phyloP scores from a whole-genome alignment of 345 rosid species.

The Lumnitzera littorea region DNA sequence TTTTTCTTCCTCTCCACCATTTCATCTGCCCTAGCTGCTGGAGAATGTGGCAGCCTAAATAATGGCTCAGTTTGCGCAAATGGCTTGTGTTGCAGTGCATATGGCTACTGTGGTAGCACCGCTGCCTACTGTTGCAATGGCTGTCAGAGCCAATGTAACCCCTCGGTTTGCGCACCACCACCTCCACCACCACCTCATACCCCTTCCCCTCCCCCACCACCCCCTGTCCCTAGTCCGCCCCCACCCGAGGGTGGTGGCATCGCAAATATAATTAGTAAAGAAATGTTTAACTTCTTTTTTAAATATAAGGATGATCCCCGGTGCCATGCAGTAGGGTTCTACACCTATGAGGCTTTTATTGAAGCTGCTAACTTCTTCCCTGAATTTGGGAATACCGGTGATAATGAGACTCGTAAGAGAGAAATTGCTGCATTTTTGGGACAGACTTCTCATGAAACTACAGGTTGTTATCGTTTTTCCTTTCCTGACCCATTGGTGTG shows the following conservation, averaged over 20 bases:
- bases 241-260: neutral
- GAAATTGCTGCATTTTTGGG: slow-evolving; percentile 16
- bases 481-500: no score
- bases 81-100: slow-evolving; percentile 4
- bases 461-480: slow-evolving; percentile 1
- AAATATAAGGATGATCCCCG: slow-evolving; percentile 11
- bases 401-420: slow-evolving; percentile 9
- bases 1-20: no score
- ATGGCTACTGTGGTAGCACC: slow-evolving; percentile 4
- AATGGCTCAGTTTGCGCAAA: neutral
- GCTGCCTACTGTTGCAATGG: slow-evolving; percentile 1
- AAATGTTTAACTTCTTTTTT: slow-evolving; percentile 9
- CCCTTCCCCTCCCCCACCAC: no score
- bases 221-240: neutral
- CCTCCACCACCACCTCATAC: no score
- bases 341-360: slow-evolving; percentile 14
- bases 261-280: slow-evolving; percentile 9
- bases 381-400: slow-evolving; percentile 13
- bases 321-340: slow-evolving; percentile 11
- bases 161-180: neutral
- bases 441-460: slow-evolving; percentile 18
- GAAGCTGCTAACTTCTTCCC: slow-evolving; percentile 7
- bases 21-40: no score
- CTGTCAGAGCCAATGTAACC: slow-evolving; percentile 1
- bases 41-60: slow-evolving; percentile 2